Evolutionary conservation across 2,329 filamentous ascomycete species (phyloP), one percentile per base, ranked within the genome.

Genomic region (Trichophyton verrucosum): DNA sequence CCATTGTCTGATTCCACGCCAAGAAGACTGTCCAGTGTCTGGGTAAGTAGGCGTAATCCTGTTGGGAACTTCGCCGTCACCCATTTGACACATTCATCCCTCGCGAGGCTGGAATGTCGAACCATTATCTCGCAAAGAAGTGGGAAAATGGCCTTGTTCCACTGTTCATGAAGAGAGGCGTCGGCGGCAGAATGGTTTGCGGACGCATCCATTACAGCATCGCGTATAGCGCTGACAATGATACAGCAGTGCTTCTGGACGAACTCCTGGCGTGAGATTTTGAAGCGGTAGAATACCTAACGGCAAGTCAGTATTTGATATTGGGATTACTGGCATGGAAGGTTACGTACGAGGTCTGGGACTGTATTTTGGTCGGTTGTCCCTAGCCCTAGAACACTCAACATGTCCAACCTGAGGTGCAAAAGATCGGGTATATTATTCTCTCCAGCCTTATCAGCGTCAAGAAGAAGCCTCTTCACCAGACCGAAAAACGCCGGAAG

Each of bases 261-360:
- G 56, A 75, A 76, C 36, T 75, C 73, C 62, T 73, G 69, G 59
- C 73, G 73, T 7, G 72, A 69, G 22, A 75, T 64, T 47, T 70
- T 67, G 60, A 75, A 76, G 6, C 74, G 72, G 63, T 76, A 76
- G 2, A 72, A 70, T 9, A 76, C 66, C 67, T 71, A 63, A 0
- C 13, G 20, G 4, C 13, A 49, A 42, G 33, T 8, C 11, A 53
- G 40, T 24, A 8, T n/a, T 40, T 42, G 30, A 27, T 20, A 6
- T 24, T 49, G 8, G 11, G 33, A 38, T 13, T 3, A 1, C 9
- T 42, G 11, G 3, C 11, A 36, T 4, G 15, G 3, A 13, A 24
- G 3, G 17, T 46, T 5, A 64, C 69, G 62, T 65, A 71, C 72
- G 62, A 75, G 56, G 61, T 75, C 72, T n/a, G 65, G 63, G 11